Percentiles rank a stretch among this genome's conserved stretches.
Evolutionary conservation across 345 rosid genomes (phyloP).

Genomic region (Kandelia obovata): DNA sequence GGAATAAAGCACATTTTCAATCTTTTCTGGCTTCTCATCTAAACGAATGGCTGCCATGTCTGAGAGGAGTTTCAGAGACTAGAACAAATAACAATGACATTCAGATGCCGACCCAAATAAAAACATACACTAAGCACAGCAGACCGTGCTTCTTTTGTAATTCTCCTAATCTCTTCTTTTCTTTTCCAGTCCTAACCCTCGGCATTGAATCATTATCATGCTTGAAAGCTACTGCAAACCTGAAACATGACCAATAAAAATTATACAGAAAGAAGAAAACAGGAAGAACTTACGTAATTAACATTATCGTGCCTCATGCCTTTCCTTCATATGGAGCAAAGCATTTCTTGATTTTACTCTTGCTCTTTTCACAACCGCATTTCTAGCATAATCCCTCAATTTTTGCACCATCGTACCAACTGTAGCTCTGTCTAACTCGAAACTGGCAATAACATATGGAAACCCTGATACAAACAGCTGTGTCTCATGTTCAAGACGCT

Average conservation of each 20-base stretch:
- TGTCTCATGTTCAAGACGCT: constrained; percentile 57
- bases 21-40: constrained; percentile 59
- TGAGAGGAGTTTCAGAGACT: constrained; percentile 57
- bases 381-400: constrained; percentile 45
- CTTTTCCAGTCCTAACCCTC: constrained; percentile 20
- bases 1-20: constrained; percentile 46
- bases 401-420: constrained; percentile 43
- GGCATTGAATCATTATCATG: constrained; percentile 65
- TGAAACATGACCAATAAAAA: constrained; percentile 28
- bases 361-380: constrained; percentile 59
- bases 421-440: constrained; percentile 48
- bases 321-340: constrained; percentile 66
- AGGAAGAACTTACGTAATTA: neutral
- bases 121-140: constrained; percentile 11
- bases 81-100: constrained; percentile 18
- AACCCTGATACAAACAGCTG: constrained; percentile 46
- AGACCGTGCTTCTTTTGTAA: constrained; percentile 56
- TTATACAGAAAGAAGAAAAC: constrained; percentile 10
- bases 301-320: constrained; percentile 27
- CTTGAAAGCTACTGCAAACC: constrained; percentile 62
- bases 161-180: constrained; percentile 55
- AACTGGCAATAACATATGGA: constrained; percentile 41
- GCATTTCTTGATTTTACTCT: constrained; percentile 68
- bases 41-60: constrained; percentile 60
- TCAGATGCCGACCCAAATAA: constrained; percentile 14